These are phyloP conservation scores for Globomyces sp. DNA, from an alignment of 371 early-diverging fungal genomes.

Conservation along the genomic window DNA sequence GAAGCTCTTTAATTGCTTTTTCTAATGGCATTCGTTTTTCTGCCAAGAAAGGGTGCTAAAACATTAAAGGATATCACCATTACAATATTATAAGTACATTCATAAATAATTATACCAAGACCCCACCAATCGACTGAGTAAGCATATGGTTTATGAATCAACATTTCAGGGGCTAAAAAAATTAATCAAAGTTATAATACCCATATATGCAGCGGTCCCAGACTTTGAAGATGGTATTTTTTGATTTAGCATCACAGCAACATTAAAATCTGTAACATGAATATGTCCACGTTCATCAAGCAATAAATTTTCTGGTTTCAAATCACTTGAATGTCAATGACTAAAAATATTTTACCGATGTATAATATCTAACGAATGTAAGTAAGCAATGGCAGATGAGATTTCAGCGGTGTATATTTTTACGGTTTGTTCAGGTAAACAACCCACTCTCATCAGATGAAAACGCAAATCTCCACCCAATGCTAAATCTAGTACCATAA, in stretches of 20 bases:
- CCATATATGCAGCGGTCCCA: conserved; percentile 61
- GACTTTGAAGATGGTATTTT: conserved; percentile 36
- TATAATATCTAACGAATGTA: conserved; percentile 73
- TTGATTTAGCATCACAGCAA: conserved; percentile 41
- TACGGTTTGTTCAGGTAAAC: conserved; percentile 69
- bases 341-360: conserved; percentile 41
- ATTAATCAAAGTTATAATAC: conserved; percentile 45
- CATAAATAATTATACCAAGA: conserved; percentile 88
- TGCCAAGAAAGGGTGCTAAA: conserved; percentile 2
- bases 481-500: conserved; percentile 56
- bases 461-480: conserved; percentile 54
- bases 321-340: conserved; percentile 10
- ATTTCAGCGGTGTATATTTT: conserved; percentile 80
- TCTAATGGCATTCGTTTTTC: background rate
- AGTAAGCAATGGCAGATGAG: conserved; percentile 66
- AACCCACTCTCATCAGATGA: conserved; percentile 42
- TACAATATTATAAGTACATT: conserved; percentile 36
- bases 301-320: conserved; percentile 33
- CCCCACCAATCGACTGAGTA: conserved; percentile 98
- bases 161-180: conserved; percentile 73
- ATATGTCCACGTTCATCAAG: conserved; percentile 51
- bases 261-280: conserved; percentile 58
- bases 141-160: conserved; percentile 83
- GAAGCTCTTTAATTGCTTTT: background rate
- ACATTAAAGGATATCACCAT: background rate